Base-by-base conservation (phyloP, 2,329 filamentous ascomycete genomes). In the Grosmannia serpens region DNA sequence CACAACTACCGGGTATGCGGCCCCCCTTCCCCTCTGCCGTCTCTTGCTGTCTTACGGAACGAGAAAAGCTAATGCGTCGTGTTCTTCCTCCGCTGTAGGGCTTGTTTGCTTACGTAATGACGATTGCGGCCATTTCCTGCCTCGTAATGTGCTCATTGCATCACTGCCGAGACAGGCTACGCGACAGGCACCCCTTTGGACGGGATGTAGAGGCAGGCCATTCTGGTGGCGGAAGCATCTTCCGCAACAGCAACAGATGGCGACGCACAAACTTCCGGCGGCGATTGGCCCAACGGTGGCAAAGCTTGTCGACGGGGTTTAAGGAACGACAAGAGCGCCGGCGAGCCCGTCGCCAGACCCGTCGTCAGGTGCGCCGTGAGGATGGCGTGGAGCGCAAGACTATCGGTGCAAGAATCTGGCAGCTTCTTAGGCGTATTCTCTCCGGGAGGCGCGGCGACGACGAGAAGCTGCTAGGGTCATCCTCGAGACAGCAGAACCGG, bases 401-500 rank as follows among this genome's bases (percentile, higher is more conserved):
- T 8, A 3, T 54, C 13, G 10, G 24, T 2, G 35, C 53, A 11
- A 54, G 6, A 8, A 20, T 54, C 10, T 15, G 44, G 7, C 26
- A 22, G 17, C 15, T 54, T 35, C 10, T 54, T 24, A 24, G 22
- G 24, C 53, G 53, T 0, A 29, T 55, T 17, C 38, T 55, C 26
- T 31, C 29, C 7, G 38, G 38, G 2, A 17, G 53, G 26, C 17
- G 20, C 17, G 64, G 66, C 24, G 68, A 68, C 24, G 69, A 71
- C 58, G 73, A 75, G 63, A 74, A 75, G 55, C n/a, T 58, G 11
- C 20, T 17, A 38, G 49, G 51, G 15, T 20, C 49, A 44, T 17
- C 15, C 15, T 6, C 41, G 27, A n/a, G 47, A 41, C 17, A 41
- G 41, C 47, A 13, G 26, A 27, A 15, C 27, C 22, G 13, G 29